A percentile compares a stretch with the other conserved stretches of the same genome.
Evolutionary conservation across 345 rosid species (phyloP).

Genomic region (Gossypium longicalyx): DNA sequence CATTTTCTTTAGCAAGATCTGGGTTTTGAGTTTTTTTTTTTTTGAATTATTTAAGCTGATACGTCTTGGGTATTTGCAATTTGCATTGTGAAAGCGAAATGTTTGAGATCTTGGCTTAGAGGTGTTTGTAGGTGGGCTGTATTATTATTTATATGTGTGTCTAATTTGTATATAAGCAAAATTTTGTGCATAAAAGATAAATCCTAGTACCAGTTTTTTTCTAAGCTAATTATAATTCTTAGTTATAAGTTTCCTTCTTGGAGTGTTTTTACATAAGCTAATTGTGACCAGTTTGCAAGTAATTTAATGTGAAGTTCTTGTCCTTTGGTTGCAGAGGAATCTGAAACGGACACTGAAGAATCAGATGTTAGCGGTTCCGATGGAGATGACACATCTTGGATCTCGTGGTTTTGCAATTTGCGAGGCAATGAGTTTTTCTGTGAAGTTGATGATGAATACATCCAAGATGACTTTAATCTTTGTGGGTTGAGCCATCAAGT

Average conservation of each 20-base stretch:
- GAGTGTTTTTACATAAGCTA: neutral
- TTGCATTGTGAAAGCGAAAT: constrained; percentile 3
- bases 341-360: constrained; percentile 27
- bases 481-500: constrained; percentile 97
- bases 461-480: constrained; percentile 94
- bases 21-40: neutral
- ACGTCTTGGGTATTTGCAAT: neutral
- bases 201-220: neutral
- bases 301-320: neutral
- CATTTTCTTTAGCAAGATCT: constrained; percentile 3
- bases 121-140: neutral
- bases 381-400: constrained; percentile 94
- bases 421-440: constrained; percentile 94
- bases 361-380: constrained; percentile 72
- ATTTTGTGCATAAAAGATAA: neutral
- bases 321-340: constrained; percentile 11
- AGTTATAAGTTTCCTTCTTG: neutral
- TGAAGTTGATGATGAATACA: constrained; percentile 95
- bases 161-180: neutral
- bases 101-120: neutral
- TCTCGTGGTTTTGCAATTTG: constrained; percentile 97
- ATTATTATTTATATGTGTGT: neutral
- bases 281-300: neutral
- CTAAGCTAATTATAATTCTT: neutral
- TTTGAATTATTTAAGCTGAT: neutral